Percentiles rank a stretch among this genome's conserved stretches.
Evolutionary conservation across 73 alveolate genomes (phyloP).

Genomic region (Paramecium caudatum): DNA sequence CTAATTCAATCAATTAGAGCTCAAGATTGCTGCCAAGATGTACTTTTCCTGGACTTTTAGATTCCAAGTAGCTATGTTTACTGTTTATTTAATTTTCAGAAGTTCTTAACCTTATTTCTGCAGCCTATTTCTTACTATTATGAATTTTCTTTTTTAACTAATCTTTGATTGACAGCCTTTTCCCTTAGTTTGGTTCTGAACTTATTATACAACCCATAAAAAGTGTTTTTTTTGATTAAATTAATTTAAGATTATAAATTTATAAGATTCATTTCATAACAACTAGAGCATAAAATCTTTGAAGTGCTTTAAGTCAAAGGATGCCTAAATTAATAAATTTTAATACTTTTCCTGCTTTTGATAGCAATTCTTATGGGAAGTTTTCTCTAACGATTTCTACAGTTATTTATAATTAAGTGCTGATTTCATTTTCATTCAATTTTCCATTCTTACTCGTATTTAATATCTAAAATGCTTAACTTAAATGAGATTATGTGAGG

Average conservation of each 20-base stretch:
- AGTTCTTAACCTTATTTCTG: constrained; percentile 25
- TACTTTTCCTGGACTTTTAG: neutral
- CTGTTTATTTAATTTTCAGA: constrained; percentile 13
- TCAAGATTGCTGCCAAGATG: neutral
- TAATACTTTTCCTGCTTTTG: too few species aligned
- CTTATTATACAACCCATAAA: constrained; percentile 24
- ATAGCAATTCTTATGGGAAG: too few species aligned
- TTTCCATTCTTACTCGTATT: too few species aligned
- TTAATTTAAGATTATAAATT: neutral
- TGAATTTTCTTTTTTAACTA: constrained; percentile 22
- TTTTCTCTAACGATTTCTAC: too few species aligned
- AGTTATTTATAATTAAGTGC: too few species aligned
- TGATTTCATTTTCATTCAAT: too few species aligned
- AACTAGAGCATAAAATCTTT: constrained; percentile 9
- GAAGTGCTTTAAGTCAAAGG: neutral
- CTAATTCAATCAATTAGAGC: neutral
- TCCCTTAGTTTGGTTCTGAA: neutral
- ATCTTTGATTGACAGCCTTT: neutral
- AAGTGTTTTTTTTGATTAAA: neutral
- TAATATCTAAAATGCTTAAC: neutral
- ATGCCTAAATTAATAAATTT: too few species aligned
- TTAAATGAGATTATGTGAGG: neutral
- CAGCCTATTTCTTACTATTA: constrained; percentile 24
- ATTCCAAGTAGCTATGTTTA: neutral
- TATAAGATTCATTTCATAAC: neutral